Base-by-base conservation (phyloP, 1,284 basidiomycete genomes). In the Pterula multifida region DNA sequence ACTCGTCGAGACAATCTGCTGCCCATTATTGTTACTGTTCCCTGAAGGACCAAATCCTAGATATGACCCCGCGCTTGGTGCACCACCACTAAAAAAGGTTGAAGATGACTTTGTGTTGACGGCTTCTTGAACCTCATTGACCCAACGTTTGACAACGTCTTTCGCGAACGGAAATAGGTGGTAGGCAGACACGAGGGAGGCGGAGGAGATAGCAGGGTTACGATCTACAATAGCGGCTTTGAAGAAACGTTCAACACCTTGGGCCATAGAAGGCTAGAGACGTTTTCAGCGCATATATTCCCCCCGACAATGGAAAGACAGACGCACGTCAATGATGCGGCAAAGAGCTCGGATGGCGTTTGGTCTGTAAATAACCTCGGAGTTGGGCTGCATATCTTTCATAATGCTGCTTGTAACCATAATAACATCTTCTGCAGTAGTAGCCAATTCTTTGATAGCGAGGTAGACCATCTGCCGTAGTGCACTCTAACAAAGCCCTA, bases 341-440 rank as follows among this genome's bases (percentile, higher is more conserved):
- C 92, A 94, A 15, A 99, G 76, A 3, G 95, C 93, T 59, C 96
- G 84, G 58, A 98, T 98, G 26, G 96, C 90, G 66, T 99, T 98
- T 36, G 96, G 91, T 53, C 96, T 79, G 70, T 99, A 99, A 57
- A 99, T 93, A 61, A 98, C 95, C 66, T 98, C 96, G 49, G 93
- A 87, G 65, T 98, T 98, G 49, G 94, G 90, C 64, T 98, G 95
- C 91, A 98, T 98, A 64, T 99, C 95, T 75, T 98, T 98, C 94
- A 98, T 98, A 68, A 99, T 98, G 63, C 93, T 97, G 62, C 90
- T 92, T 3, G 96, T 99, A 58, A 98, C 94, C 93, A 99, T 99
- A 62, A 99, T 97, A 35, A 98, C 91, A 73, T 98, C 96, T 68
- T 99, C 92, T 17, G 96, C 92, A n/a, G 89, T 87, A 42, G 81